Evolutionary conservation across 768 basidiomycete species (phyloP).

Genomic region (Cystofilobasidium ferigula): DNA sequence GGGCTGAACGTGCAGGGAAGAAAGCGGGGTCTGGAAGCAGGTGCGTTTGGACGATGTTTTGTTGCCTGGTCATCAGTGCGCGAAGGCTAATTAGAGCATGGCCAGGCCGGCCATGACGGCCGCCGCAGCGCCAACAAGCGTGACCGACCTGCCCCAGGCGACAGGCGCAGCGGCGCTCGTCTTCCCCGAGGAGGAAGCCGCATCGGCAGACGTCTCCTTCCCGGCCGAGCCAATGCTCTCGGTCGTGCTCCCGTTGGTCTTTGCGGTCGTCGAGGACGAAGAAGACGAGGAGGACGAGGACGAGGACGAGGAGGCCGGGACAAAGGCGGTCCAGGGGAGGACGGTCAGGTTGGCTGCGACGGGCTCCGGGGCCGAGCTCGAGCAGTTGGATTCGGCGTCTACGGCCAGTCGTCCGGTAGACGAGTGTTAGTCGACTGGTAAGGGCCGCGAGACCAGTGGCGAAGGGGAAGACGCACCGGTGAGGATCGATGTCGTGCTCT

Average conservation of each 20-base stretch:
- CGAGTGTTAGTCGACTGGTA: not conserved
- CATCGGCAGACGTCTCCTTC: not conserved
- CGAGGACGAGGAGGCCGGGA: not conserved
- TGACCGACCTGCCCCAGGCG: not conserved
- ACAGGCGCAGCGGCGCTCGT: not conserved
- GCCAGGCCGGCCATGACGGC: not conserved
- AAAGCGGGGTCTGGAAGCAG: no score
- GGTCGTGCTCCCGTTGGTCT: not conserved
- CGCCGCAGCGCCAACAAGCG: not conserved
- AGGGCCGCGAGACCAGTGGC: not conserved
- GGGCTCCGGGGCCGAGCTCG: not conserved
- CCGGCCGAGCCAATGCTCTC: constrained; percentile 6
- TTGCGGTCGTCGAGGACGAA: not conserved
- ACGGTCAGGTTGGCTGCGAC: constrained; percentile 5
- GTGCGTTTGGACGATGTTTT: no score
- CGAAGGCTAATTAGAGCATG: not conserved
- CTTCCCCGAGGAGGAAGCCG: not conserved
- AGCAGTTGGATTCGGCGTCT: constrained; percentile 8
- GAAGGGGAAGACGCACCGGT: not conserved
- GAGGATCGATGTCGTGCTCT: constrained; percentile 6
- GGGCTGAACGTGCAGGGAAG: no score
- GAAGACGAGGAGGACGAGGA: no score
- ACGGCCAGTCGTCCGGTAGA: not conserved
- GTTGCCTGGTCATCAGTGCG: no score
- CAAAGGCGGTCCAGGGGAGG: constrained; percentile 7